phyloP scores from a whole-genome alignment of 78 protist species.

The Dictyostelium intermedium region DNA sequence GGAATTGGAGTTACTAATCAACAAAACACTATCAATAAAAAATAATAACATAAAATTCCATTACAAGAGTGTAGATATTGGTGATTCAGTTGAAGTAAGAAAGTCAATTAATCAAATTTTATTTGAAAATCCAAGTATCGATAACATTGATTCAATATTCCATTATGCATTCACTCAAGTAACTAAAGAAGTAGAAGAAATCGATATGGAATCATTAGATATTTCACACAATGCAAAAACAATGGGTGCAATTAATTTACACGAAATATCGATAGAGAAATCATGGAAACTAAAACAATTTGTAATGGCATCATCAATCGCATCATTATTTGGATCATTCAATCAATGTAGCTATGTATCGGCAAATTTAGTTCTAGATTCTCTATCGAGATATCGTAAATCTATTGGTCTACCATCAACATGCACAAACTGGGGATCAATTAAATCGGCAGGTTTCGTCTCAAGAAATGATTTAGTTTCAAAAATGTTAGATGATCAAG shows the following conservation, averaged over 20 bases:
- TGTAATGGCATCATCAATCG: constrained; percentile 70
- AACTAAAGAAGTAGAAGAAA: not conserved
- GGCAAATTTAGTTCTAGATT: constrained; percentile 82
- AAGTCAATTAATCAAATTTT: constrained; percentile 5
- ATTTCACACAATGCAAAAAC: constrained; percentile 57
- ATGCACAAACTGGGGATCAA: constrained; percentile 64
- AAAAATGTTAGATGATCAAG: not conserved
- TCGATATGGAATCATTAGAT: not conserved
- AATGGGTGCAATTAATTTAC: constrained; percentile 81
- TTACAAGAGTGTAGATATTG: constrained; percentile 17
- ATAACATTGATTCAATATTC: constrained; percentile 37
- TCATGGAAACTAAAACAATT: constrained; percentile 21
- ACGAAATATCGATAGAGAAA: not conserved
- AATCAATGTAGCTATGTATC: constrained; percentile 82
- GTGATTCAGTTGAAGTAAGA: not conserved
- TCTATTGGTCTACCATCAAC: constrained; percentile 38
- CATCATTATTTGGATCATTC: constrained; percentile 22
- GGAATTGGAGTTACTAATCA: constrained; percentile 32
- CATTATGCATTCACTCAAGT: constrained; percentile 57
- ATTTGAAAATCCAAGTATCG: not conserved
- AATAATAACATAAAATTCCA: not conserved
- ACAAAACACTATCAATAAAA: not conserved
- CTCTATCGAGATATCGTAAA: constrained; percentile 47
- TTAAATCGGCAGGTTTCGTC: constrained; percentile 31
- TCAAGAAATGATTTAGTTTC: constrained; percentile 22